A percentile compares a stretch with the other conserved stretches of the same genome.
phyloP scores from a whole-genome alignment of 2,329 filamentous ascomycete genomes.

The Cordyceps pruinosa region DNA sequence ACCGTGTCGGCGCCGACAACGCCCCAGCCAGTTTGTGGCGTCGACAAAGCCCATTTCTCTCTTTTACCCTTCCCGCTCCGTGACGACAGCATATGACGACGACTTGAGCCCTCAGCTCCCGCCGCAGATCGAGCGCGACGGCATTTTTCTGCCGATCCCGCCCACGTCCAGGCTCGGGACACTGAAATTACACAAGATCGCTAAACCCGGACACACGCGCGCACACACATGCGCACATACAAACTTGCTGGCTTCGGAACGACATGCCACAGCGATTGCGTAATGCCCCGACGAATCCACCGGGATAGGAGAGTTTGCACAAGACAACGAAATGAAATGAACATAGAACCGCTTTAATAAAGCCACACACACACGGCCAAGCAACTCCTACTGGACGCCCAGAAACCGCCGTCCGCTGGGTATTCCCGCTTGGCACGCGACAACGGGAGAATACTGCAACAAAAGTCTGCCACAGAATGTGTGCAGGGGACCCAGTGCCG shows the following conservation, averaged over 20 bases:
- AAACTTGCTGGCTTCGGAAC: not conserved
- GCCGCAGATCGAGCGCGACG: not conserved
- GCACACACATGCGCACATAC: not conserved
- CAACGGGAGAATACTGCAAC: not conserved
- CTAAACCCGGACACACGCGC: not conserved
- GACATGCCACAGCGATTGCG: not conserved
- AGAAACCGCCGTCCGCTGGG: not conserved
- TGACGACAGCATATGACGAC: slow-evolving; percentile 10
- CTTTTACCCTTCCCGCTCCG: too few relatives aligned
- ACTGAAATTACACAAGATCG: not conserved
- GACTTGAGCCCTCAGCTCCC: not conserved
- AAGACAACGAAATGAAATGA: not conserved
- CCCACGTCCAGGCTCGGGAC: not conserved
- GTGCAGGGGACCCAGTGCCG: not conserved
- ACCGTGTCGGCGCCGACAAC: slow-evolving; percentile 5
- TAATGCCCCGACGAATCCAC: not conserved
- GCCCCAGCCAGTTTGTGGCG: not conserved
- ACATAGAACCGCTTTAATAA: not conserved
- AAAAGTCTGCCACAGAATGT: not conserved
- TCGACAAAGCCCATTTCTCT: not conserved
- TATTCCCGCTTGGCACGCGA: slow-evolving; percentile 3
- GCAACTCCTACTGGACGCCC: not conserved
- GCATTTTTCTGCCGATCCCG: slow-evolving; percentile 3
- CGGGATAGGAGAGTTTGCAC: not conserved
- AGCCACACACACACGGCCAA: slow-evolving; percentile 2